These are phyloP conservation scores for Fusarium pseudograminearum DNA, from an alignment of 2,329 filamentous ascomycete species.

Conservation along the genomic window DNA sequence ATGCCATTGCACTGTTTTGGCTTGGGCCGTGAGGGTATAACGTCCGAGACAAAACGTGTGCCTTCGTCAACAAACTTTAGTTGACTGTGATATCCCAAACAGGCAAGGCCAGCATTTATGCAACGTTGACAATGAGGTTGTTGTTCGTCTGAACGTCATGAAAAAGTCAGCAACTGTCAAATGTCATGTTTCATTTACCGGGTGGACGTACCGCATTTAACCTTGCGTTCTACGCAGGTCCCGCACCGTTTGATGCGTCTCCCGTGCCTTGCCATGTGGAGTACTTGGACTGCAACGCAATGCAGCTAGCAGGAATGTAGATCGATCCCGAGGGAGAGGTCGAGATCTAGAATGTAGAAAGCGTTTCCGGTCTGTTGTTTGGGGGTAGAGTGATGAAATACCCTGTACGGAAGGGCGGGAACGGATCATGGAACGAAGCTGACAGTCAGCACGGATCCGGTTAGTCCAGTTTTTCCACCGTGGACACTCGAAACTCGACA, in stretches of 20 bases:
- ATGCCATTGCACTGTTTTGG: conserved; percentile 1
- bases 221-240: conserved; percentile 34
- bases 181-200: not conserved
- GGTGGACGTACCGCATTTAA: conserved; percentile 27
- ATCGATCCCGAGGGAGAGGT: not conserved
- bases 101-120: conserved; percentile 22
- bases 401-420: conserved; percentile 20
- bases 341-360: conserved; percentile 7
- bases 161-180: not conserved
- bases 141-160: conserved; percentile 14
- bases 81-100: conserved; percentile 29
- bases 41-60: not conserved
- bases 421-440: not conserved
- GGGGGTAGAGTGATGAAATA: conserved; percentile 30
- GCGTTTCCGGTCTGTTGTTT: not conserved
- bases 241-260: conserved; percentile 35
- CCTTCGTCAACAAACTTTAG: conserved; percentile 35
- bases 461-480: conserved; percentile 4
- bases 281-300: not conserved
- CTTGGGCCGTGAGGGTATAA: not conserved
- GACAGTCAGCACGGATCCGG: conserved; percentile 15
- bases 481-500: not conserved
- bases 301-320: not conserved
- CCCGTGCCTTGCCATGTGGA: conserved; percentile 19
- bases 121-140: conserved; percentile 32